phyloP scores from a whole-genome alignment of 2,329 filamentous ascomycete species.

The Teratosphaeria zuluensis region DNA sequence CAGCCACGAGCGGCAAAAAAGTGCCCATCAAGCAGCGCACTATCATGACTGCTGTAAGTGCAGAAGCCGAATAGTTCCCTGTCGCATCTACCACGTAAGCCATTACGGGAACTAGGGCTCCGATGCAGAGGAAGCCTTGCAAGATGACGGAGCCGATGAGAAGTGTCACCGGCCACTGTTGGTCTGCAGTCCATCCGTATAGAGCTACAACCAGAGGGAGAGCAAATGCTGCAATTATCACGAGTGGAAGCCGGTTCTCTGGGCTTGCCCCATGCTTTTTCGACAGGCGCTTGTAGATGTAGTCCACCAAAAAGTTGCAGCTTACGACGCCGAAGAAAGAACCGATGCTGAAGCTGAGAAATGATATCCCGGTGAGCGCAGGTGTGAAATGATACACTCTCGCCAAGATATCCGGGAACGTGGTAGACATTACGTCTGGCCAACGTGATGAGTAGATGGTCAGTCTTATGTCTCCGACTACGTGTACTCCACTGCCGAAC shows the following conservation, averaged over 20 bases:
- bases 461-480: too few species aligned
- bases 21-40: constrained; percentile 35
- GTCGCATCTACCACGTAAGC: constrained; percentile 39
- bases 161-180: constrained; percentile 43
- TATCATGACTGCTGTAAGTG: constrained; percentile 36
- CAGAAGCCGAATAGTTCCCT: constrained; percentile 36
- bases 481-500: too few species aligned
- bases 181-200: constrained; percentile 49
- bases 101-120: constrained; percentile 35
- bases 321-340: constrained; percentile 29
- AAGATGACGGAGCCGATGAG: constrained; percentile 46
- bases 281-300: constrained; percentile 24
- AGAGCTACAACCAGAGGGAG: constrained; percentile 45
- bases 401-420: constrained; percentile 34
- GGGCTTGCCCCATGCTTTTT: constrained; percentile 28
- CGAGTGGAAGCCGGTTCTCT: constrained; percentile 54
- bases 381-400: constrained; percentile 37
- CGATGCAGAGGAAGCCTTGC: constrained; percentile 39
- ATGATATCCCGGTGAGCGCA: constrained; percentile 43
- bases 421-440: constrained; percentile 34
- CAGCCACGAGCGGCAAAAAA: constrained; percentile 36
- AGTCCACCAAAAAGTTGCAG: constrained; percentile 29
- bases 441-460: constrained; percentile 9
- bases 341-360: constrained; percentile 45
- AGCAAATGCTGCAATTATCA: constrained; percentile 43